Base-by-base conservation (phyloP, 1,284 basidiomycete genomes). In the Tilletia indica region DNA sequence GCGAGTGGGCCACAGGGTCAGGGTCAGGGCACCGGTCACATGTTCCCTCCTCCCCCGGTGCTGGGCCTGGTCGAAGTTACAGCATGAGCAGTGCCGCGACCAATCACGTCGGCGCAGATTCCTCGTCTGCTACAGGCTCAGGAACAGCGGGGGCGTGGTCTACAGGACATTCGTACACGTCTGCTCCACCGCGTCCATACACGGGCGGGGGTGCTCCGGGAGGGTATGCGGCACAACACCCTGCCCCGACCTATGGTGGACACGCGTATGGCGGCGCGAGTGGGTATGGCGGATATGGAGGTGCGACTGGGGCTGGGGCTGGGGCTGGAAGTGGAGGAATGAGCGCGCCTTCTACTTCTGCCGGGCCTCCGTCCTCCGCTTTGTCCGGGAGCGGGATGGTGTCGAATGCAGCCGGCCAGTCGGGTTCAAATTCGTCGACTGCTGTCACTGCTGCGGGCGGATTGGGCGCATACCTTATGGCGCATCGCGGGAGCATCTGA, bases 401-500 rank as follows among this genome's bases (percentile, higher is more conserved):
- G 25, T 31, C 25, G 25, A 31, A 31, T 31, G 25, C 25, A 31
- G 25, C 25, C 25, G 56, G 34, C 56, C 6, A 11, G 2, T 14
- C 56, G 12, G 34, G 12, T 8, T 34, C 19, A 31, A 58, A 34
- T 58, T 21, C 56, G 56, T 21, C 56, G 56, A 25, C 56, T 34
- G 56, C 56, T 21, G 56, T 25, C 12, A 25, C 21, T 58, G 45
- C 38, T 21, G 64, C 64, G n/a, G 64, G 64, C 21, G 64, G 64
- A 12, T 36, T 67, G 38, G 64, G 64, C 12, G 64, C 64, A 5
- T 67, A 67, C 38, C 64, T 67, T 4, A 67, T 67, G 64, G 64
- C 64, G 31, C 64, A 67, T 36, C 64, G 64, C n/a, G 64, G 64
- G 36, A 67, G 64, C 38, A 67, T 67, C 34, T 67, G 31, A 39